phyloP scores from a whole-genome alignment of 2,329 filamentous ascomycete genomes.

The Penicillium olsonii region DNA sequence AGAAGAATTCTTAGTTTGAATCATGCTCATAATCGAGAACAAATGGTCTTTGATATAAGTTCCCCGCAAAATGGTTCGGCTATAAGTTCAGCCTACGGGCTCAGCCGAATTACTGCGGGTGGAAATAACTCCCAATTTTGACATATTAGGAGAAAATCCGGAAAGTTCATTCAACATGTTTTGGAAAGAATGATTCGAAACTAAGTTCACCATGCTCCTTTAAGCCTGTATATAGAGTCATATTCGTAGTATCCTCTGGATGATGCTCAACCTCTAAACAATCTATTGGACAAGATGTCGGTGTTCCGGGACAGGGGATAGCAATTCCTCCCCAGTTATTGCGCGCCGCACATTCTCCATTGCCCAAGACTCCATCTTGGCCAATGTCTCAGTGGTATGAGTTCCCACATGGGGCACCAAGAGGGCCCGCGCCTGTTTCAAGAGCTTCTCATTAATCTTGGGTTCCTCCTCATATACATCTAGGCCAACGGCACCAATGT shows the following conservation, averaged over 20 bases:
- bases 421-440: slow-evolving; percentile 2
- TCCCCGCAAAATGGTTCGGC: background rate
- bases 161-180: too few species aligned
- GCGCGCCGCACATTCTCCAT: slow-evolving; percentile 10
- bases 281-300: background rate
- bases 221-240: too few species aligned
- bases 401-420: slow-evolving; percentile 13
- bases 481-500: slow-evolving; percentile 3
- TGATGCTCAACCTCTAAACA: too few species aligned
- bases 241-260: too few species aligned
- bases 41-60: background rate
- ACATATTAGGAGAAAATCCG: too few species aligned
- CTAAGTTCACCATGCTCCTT: too few species aligned
- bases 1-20: background rate
- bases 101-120: background rate
- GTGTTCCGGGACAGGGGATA: slow-evolving; percentile 3
- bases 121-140: background rate
- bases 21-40: background rate
- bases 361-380: slow-evolving; percentile 14
- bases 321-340: slow-evolving; percentile 27
- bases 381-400: slow-evolving; percentile 9
- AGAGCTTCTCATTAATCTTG: slow-evolving; percentile 8
- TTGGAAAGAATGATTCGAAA: too few species aligned
- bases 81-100: background rate
- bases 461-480: slow-evolving; percentile 14